Percentiles rank a stretch among this genome's conserved stretches.
Conservation (phyloP, 345 rosid genomes). For the Psidium friedrichsthalianum region DNA sequence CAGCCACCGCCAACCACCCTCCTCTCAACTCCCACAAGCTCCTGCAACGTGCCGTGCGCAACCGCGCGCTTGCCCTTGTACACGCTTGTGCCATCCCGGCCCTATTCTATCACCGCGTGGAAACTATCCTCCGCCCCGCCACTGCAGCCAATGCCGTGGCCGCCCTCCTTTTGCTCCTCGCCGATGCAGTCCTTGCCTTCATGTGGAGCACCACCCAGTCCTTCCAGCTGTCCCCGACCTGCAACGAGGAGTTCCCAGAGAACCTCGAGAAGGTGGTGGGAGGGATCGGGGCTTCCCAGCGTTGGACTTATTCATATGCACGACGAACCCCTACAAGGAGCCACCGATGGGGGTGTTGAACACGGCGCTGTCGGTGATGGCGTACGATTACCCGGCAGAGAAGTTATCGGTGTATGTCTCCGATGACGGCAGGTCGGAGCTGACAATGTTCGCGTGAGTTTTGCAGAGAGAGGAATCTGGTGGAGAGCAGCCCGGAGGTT, state of each 20-base stretch:
- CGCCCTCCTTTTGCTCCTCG: slow-evolving; percentile 17
- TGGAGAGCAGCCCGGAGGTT: slow-evolving; percentile 43
- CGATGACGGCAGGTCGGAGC: slow-evolving; percentile 70
- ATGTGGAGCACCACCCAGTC: slow-evolving; percentile 36
- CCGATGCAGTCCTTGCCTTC: slow-evolving; percentile 63
- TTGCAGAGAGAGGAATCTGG: slow-evolving; percentile 30
- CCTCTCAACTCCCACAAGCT: slow-evolving; percentile 31
- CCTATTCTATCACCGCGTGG: slow-evolving; percentile 34
- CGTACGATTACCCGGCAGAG: slow-evolving; percentile 61
- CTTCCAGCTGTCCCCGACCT: slow-evolving; percentile 27
- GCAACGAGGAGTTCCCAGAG: slow-evolving; percentile 36
- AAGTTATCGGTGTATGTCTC: slow-evolving; percentile 66
- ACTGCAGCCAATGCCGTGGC: neutral
- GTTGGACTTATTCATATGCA: slow-evolving; percentile 70
- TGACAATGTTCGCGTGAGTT: slow-evolving; percentile 64
- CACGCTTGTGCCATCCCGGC: slow-evolving; percentile 44
- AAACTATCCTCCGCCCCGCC: slow-evolving; percentile 23
- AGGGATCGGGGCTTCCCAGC: slow-evolving; percentile 30
- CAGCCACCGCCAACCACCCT: neutral
- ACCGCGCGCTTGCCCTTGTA: slow-evolving; percentile 34
- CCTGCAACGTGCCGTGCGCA: slow-evolving; percentile 18
- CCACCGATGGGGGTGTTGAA: slow-evolving; percentile 63
- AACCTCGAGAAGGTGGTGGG: slow-evolving; percentile 14
- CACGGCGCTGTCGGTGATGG: slow-evolving; percentile 72
- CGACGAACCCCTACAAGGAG: slow-evolving; percentile 84